Conservation (phyloP, 2,329 filamentous ascomycete species). For the Aspergillus tamarii region DNA sequence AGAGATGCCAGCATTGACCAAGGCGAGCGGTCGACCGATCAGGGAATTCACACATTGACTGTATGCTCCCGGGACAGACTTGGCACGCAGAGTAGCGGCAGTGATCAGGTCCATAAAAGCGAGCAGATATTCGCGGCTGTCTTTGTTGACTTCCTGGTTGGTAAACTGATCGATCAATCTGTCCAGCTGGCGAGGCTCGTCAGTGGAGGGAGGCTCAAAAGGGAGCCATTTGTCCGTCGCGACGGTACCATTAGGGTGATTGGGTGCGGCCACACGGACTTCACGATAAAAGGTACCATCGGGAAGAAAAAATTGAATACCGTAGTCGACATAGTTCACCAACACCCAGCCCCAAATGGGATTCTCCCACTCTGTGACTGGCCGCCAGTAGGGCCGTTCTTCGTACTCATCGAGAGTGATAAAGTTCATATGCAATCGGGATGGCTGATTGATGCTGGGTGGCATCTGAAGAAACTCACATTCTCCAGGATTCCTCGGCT, state of each 20-base stretch:
- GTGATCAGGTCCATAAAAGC: slow-evolving; percentile 22
- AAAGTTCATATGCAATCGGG: slow-evolving; percentile 29
- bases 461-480: slow-evolving; percentile 13
- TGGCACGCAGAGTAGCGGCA: slow-evolving; percentile 13
- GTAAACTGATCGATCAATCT: background rate
- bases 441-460: slow-evolving; percentile 31
- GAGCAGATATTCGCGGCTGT: slow-evolving; percentile 17
- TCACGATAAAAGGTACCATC: slow-evolving; percentile 37
- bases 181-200: background rate
- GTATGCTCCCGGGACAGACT: slow-evolving; percentile 26
- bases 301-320: slow-evolving; percentile 33
- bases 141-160: background rate
- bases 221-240: slow-evolving; percentile 24
- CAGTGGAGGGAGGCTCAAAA: slow-evolving; percentile 13
- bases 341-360: slow-evolving; percentile 35
- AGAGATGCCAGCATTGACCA: slow-evolving; percentile 33
- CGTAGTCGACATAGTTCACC: slow-evolving; percentile 32
- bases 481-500: background rate
- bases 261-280: slow-evolving; percentile 24
- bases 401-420: slow-evolving; percentile 11
- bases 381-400: slow-evolving; percentile 16
- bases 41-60: slow-evolving; percentile 26
- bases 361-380: slow-evolving; percentile 25
- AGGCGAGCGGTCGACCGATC: slow-evolving; percentile 38
- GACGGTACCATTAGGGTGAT: background rate